Conservation (phyloP, 1,284 basidiomycete genomes). For the Ustilago esculenta region DNA sequence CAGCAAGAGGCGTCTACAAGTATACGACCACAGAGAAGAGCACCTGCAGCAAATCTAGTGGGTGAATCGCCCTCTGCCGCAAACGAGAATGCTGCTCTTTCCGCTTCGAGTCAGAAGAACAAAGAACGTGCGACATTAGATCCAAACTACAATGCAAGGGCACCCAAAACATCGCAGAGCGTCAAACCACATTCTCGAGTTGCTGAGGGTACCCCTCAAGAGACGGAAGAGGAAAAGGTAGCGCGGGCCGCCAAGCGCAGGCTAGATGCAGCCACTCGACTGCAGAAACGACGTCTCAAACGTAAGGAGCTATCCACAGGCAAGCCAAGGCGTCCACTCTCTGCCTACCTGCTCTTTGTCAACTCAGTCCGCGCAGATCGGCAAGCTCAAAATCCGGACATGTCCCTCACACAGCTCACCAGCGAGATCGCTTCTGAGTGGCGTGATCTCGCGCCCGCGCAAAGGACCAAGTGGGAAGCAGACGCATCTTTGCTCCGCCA, state of each 20-base stretch:
- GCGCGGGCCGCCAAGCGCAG: conserved; percentile 16
- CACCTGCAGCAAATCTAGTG: neutral
- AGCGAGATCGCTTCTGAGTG: conserved; percentile 40
- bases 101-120: conserved; percentile 9
- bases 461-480: conserved; percentile 37
- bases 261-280: conserved; percentile 15
- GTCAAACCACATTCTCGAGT: conserved; percentile 11
- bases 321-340: conserved; percentile 35
- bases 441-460: conserved; percentile 23
- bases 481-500: conserved; percentile 25
- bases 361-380: conserved; percentile 38
- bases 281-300: conserved; percentile 41
- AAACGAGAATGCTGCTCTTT: neutral
- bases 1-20: conserved; percentile 10
- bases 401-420: conserved; percentile 38
- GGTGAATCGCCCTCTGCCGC: neutral
- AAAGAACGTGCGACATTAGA: conserved; percentile 10
- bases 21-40: neutral
- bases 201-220: neutral
- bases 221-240: conserved; percentile 15
- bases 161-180: conserved; percentile 1
- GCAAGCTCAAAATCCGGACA: conserved; percentile 24
- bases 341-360: conserved; percentile 46
- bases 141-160: neutral
- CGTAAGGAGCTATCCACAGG: conserved; percentile 40